Evolutionary conservation across 441 rosid species (phyloP), one percentile per base, ranked within the genome.

Genomic region (Pelargonium citronellum): DNA sequence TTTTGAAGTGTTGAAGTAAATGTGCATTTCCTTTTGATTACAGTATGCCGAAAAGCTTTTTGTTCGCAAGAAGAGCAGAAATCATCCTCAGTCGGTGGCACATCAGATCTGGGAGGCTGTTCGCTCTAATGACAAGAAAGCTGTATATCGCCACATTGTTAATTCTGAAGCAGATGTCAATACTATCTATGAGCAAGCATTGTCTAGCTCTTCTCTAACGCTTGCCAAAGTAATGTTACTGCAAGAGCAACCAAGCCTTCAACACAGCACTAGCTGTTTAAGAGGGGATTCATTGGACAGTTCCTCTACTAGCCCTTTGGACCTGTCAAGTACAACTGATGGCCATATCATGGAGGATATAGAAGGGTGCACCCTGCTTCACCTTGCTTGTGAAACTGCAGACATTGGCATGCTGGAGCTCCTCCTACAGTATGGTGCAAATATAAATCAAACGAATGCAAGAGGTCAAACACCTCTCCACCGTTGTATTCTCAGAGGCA

Each of bases 381-480:
- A 96, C 79, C 92, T 95, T 66, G 99, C 99, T 66, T 96, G 97
- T 85, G 97, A 91, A 84, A 82, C 91, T 72, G 89, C 91, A 16
- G 99, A 96, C 76, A 80, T 96, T 47, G 96, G 98, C 75, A 92
- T 96, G 99, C 79, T 93, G n/a, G 99, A 96, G 83, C 96, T 96
- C 78, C 90, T 96, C 43, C 78, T 96, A 47, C 99, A 93, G 73
- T 96, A 91, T 62, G 98, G 99, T 73, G 97, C 99, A 53, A 87
- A 86, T 78, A 83, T 89, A 74, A 90, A 93, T 76, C 82, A 92
- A 58, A 76, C 75, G 3, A 96, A 90, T 82, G 85, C 92, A 55
- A 85, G 79, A 77, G 97, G 97, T 73, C 92, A 89, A 69, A 86
- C 84, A 3, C 97, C 98, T 2, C 83, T 96, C 67, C 97, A 93